A percentile compares a stretch with the other conserved stretches of the same genome.
Conservation (phyloP, 768 basidiomycete genomes). For the Coprinellus aureogranulatus region DNA sequence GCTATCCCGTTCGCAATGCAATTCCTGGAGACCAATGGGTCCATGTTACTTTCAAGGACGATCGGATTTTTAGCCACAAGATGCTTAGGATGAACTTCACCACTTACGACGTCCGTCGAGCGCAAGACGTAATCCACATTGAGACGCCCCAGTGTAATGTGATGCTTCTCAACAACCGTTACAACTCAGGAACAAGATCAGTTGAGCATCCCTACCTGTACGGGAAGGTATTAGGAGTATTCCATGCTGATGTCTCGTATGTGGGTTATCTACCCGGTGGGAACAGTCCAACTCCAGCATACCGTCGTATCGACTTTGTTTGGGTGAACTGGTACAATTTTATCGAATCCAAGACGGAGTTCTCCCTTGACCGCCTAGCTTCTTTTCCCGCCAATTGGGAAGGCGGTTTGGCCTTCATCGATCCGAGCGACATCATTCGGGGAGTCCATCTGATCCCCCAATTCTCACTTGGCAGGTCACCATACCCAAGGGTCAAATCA, state of each 20-base stretch:
- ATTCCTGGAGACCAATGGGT: neutral
- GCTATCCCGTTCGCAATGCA: neutral
- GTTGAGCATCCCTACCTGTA: conserved; percentile 1
- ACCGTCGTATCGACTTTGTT: conserved; percentile 11
- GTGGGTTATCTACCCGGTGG: conserved; percentile 2
- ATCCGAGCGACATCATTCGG: conserved; percentile 14
- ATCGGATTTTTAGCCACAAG: conserved; percentile 4
- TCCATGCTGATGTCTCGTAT: conserved; percentile 10
- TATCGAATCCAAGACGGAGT: neutral
- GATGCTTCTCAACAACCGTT: neutral
- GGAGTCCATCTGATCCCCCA: conserved; percentile 14
- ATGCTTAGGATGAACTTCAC: conserved; percentile 4
- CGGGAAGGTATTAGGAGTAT: conserved; percentile 8
- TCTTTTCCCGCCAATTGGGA: conserved; percentile 3
- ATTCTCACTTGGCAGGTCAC: conserved; percentile 10
- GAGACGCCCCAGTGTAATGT: conserved; percentile 2
- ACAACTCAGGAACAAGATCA: neutral
- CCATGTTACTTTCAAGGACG: neutral
- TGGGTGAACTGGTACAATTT: conserved; percentile 13
- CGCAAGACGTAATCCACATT: conserved; percentile 6
- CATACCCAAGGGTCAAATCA: no score
- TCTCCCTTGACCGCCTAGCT: conserved; percentile 3
- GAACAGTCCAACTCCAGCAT: no score
- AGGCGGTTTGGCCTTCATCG: conserved; percentile 12
- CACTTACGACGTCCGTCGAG: conserved; percentile 5